Percentiles rank a stretch among this genome's conserved stretches.
Evolutionary conservation across 2,329 filamentous ascomycete genomes (phyloP).

Genomic region (Venturia carpophila): DNA sequence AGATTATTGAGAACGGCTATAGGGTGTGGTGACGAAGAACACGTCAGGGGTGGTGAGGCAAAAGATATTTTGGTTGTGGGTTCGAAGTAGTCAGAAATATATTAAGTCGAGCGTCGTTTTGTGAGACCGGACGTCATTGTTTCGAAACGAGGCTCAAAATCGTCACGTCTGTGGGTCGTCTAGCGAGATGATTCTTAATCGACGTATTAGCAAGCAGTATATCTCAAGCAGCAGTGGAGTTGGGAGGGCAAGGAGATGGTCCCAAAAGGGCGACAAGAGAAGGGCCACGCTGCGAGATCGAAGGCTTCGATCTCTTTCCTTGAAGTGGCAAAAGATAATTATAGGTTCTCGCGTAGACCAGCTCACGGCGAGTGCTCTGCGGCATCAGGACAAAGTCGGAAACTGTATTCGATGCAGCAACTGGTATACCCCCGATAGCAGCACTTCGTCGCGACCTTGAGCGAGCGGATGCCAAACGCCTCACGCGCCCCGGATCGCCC

Average conservation of each 20-base stretch:
- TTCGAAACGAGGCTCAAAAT: not conserved
- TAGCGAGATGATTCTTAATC: not conserved
- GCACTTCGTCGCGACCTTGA: not conserved
- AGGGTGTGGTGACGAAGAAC: not conserved
- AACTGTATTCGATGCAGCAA: not conserved
- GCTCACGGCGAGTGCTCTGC: not conserved
- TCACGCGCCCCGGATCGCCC: not conserved
- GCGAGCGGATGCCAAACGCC: not conserved
- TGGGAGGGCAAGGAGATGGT: not conserved
- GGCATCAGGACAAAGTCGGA: not conserved
- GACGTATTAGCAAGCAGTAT: not conserved
- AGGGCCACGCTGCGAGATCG: not conserved
- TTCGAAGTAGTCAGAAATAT: not conserved
- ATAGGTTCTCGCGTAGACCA: not conserved
- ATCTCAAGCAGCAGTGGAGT: constrained; percentile 6
- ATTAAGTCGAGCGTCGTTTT: not conserved
- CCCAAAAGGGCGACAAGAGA: not conserved
- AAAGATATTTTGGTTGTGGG: not conserved
- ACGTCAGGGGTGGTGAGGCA: not conserved
- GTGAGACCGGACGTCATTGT: not conserved
- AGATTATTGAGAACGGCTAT: not conserved
- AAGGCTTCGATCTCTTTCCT: not conserved
- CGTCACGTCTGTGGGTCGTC: not conserved
- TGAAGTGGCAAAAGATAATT: not conserved
- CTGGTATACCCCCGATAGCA: not conserved